Percentiles rank a stretch among this genome's conserved stretches.
phyloP scores from a whole-genome alignment of 495 filamentous ascomycete species.

The Echria macrotheca region DNA sequence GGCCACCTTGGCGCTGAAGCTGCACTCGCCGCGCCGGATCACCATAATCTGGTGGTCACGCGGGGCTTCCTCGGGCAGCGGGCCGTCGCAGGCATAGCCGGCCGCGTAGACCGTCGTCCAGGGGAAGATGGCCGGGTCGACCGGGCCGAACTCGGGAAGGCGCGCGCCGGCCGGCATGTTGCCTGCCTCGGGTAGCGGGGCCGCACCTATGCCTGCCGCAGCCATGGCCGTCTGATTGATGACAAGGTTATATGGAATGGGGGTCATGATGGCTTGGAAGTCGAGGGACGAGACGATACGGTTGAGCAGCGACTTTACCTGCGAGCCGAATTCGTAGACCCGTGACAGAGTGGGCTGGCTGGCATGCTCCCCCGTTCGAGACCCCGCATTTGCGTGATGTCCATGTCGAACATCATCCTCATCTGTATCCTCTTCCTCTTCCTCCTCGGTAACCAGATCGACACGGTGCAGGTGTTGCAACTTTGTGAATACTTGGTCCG shows the following conservation, averaged over 20 bases:
- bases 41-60: constrained; percentile 75
- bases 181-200: constrained; percentile 62
- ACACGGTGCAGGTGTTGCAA: constrained; percentile 43
- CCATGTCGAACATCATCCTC: constrained; percentile 3
- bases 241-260: constrained; percentile 22
- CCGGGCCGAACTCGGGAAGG: constrained; percentile 32
- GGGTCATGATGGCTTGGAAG: constrained; percentile 7
- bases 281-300: constrained; percentile 27
- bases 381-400: background rate
- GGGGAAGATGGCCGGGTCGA: constrained; percentile 37
- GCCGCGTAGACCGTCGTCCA: constrained; percentile 69
- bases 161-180: constrained; percentile 47
- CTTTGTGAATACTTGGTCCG: constrained; percentile 67
- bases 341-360: constrained; percentile 2
- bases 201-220: constrained; percentile 69
- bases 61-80: constrained; percentile 54
- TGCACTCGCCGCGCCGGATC: constrained; percentile 78
- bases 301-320: constrained; percentile 37
- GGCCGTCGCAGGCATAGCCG: constrained; percentile 58
- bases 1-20: constrained; percentile 72
- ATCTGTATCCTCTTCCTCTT: constrained; percentile 8
- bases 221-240: constrained; percentile 57
- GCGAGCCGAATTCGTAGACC: constrained; percentile 21
- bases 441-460: constrained; percentile 44
- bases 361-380: background rate